These are phyloP conservation scores for Rhizopogon roseolus DNA, from an alignment of 768 basidiomycete species.

Conservation along the genomic window DNA sequence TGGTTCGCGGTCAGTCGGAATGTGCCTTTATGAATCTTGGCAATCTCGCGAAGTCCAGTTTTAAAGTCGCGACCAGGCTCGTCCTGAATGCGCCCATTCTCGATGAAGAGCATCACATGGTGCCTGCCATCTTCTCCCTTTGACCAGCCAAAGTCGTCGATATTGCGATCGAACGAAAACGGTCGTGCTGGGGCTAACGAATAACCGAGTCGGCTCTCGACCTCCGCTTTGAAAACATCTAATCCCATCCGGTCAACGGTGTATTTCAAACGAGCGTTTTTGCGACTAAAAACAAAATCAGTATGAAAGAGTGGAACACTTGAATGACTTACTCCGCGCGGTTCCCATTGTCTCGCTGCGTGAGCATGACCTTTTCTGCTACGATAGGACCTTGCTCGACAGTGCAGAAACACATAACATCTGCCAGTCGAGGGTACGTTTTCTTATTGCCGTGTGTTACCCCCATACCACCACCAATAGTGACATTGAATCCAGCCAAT, in stretches of 20 bases:
- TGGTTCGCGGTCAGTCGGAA: slow-evolving; percentile 97
- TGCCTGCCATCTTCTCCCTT: slow-evolving; percentile 83
- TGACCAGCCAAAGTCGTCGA: slow-evolving; percentile 94
- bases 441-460: slow-evolving; percentile 99
- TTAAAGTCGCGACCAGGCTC: slow-evolving; percentile 90
- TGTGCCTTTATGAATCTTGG: slow-evolving; percentile 87
- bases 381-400: slow-evolving; percentile 79
- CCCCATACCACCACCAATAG: slow-evolving; percentile 97
- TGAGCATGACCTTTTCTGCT: slow-evolving; percentile 90
- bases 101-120: slow-evolving; percentile 92
- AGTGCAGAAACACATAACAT: slow-evolving; percentile 90
- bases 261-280: slow-evolving; percentile 93
- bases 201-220: slow-evolving; percentile 86
- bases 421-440: slow-evolving; percentile 89
- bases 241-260: slow-evolving; percentile 96
- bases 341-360: slow-evolving; percentile 95
- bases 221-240: slow-evolving; percentile 79
- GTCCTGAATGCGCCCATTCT: slow-evolving; percentile 97
- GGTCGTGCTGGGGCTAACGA: slow-evolving; percentile 65
- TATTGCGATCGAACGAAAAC: slow-evolving; percentile 81
- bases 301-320: background rate
- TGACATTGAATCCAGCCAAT: slow-evolving; percentile 89
- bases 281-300: slow-evolving; percentile 39
- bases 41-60: slow-evolving; percentile 87
- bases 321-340: slow-evolving; percentile 70